A percentile compares a stretch with the other conserved stretches of the same genome.
Evolutionary conservation across 768 basidiomycete genomes (phyloP).

Genomic region (Pleurotus platypus): DNA sequence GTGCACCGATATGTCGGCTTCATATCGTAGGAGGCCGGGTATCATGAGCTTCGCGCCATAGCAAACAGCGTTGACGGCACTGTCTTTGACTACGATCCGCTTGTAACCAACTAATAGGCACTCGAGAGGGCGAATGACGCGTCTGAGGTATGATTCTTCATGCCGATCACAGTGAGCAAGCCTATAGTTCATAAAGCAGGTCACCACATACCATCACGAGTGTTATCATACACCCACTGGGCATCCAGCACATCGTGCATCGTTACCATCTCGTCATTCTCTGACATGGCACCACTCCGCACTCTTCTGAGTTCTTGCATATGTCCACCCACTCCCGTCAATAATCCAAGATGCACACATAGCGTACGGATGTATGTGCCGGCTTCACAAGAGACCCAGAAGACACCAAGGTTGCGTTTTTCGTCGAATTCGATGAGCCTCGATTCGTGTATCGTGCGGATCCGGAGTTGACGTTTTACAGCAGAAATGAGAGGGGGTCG

Average conservation of each 20-base stretch:
- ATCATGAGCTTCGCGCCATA: conserved; percentile 99
- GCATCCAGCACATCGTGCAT: conserved; percentile 99
- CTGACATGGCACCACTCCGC: conserved; percentile 92
- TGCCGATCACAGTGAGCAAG: not conserved
- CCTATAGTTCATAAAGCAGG: not conserved
- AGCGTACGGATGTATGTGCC: conserved; percentile 96
- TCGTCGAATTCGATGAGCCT: conserved; percentile 97
- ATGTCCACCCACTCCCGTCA: conserved; percentile 97
- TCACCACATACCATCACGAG: conserved; percentile 73
- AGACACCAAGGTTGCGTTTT: conserved; percentile 92
- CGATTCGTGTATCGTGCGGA: conserved; percentile 95
- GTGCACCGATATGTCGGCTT: conserved; percentile 88
- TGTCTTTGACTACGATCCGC: conserved; percentile 98
- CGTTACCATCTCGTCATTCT: conserved; percentile 97
- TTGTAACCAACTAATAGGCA: conserved; percentile 94
- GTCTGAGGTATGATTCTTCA: conserved; percentile 91
- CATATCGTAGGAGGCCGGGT: conserved; percentile 94
- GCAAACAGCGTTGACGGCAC: conserved; percentile 98
- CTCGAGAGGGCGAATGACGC: conserved; percentile 92
- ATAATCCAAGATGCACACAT: conserved; percentile 92
- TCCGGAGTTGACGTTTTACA: conserved; percentile 95
- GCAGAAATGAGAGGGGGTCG: conserved; percentile 98
- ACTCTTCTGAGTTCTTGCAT: conserved; percentile 99
- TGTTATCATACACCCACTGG: conserved; percentile 98
- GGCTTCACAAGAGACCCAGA: conserved; percentile 99